A percentile compares a stretch with the other conserved stretches of the same genome.
Conservation (phyloP, 345 rosid genomes). For the Citrus inodora region DNA sequence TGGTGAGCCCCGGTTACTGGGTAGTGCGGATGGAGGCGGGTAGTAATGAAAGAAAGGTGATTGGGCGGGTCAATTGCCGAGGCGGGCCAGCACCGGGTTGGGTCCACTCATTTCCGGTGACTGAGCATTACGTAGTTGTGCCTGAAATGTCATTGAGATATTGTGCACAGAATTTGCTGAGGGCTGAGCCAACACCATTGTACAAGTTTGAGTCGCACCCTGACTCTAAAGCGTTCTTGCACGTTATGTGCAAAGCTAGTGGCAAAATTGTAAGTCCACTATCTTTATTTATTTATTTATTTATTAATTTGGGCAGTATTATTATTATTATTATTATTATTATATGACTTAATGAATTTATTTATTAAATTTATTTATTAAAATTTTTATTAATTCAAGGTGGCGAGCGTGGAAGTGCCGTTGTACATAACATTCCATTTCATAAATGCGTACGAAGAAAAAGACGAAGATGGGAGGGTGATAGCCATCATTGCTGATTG, state of each 20-base stretch:
- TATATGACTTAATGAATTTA: not conserved
- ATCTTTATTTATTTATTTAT: not conserved
- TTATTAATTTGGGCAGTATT: not conserved
- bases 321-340: not conserved
- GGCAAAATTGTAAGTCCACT: conserved; percentile 65
- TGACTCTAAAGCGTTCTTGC: conserved; percentile 60
- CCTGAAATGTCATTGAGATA: conserved; percentile 96
- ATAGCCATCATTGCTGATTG: conserved; percentile 75
- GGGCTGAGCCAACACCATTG: conserved; percentile 89
- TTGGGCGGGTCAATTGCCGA: conserved; percentile 76
- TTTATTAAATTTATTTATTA: not conserved
- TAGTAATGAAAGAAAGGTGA: conserved; percentile 72
- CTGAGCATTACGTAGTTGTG: conserved; percentile 70
- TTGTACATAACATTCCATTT: conserved; percentile 82
- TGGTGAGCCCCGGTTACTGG: conserved; percentile 69
- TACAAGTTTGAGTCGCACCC: conserved; percentile 98
- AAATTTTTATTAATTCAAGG: conserved; percentile 33
- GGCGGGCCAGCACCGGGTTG: conserved; percentile 87
- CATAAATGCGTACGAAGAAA: conserved; percentile 91
- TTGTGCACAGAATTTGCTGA: conserved; percentile 66
- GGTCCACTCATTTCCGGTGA: conserved; percentile 96
- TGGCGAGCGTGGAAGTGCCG: conserved; percentile 93
- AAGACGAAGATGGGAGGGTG: conserved; percentile 71
- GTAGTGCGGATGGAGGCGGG: conserved; percentile 83
- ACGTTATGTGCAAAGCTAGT: conserved; percentile 83